phyloP scores from a whole-genome alignment of 805 yeast species.

The Groenewaldozyma salmanticensis region DNA sequence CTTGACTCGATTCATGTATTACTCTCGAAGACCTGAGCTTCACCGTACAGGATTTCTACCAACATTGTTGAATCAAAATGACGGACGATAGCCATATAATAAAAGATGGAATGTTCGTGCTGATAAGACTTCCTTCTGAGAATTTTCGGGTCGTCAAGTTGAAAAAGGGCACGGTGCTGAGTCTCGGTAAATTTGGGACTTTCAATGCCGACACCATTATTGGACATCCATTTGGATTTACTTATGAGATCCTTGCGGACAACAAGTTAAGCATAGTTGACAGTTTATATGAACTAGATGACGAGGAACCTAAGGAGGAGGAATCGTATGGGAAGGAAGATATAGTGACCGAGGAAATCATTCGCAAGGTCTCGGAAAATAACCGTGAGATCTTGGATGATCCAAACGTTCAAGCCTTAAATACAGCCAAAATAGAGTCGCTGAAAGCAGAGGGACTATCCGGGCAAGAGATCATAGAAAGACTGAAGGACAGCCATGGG shows the following conservation, averaged over 20 bases:
- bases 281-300: slow-evolving; percentile 23
- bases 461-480: slow-evolving; percentile 72
- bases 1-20: too few species aligned
- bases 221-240: slow-evolving; percentile 79
- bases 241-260: slow-evolving; percentile 71
- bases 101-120: slow-evolving; percentile 41
- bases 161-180: slow-evolving; percentile 47
- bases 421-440: slow-evolving; percentile 73
- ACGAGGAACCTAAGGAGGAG: slow-evolving; percentile 20
- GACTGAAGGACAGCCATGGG: slow-evolving; percentile 72
- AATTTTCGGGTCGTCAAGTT: slow-evolving; percentile 66
- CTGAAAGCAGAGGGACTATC: slow-evolving; percentile 65
- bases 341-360: slow-evolving; percentile 40
- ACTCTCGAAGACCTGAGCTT: too few species aligned
- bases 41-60: too few species aligned
- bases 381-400: slow-evolving; percentile 58
- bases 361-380: slow-evolving; percentile 38
- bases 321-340: background rate
- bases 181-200: slow-evolving; percentile 86
- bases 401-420: slow-evolving; percentile 58
- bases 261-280: slow-evolving; percentile 22
- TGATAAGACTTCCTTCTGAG: slow-evolving; percentile 74
- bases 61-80: too few species aligned
- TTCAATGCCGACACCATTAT: slow-evolving; percentile 65
- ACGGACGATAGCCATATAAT: slow-evolving; percentile 27